Base-by-base conservation (phyloP, 768 basidiomycete genomes). In the Psilocybe sp. region DNA sequence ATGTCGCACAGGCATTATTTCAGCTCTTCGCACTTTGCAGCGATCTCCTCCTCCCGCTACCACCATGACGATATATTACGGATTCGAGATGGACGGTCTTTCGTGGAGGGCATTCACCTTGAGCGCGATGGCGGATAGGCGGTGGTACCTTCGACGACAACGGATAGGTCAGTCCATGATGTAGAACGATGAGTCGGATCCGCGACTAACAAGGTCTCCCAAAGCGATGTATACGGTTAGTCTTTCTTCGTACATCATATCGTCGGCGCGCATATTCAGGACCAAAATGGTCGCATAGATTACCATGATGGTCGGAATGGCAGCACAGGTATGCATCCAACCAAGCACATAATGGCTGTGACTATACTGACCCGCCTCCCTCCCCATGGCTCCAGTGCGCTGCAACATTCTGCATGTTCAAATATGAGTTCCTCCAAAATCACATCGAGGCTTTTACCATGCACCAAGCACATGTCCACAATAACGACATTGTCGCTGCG, bases 391-490 rank as follows among this genome's bases (percentile, higher is more conserved):
- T 28, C 4, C 37, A 62, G 63, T 64, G 64, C 46, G 61, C 63
- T 5, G 69, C 69, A 3, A 69, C 68, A 16, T 71, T 66, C 51
- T 67, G 68, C 31, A 59, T 70, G 37, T 60, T 63, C 50, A 73
- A 73, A 52, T 71, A 72, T 56, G 56, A 64, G 47, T 54, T 53
- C 38, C 64, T 63, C 13, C 62, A 65, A 44, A 50, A 47, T 19
- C 59, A 69, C 54, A 65, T 71, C 52, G 51, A 63, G 18, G 46
- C 49, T 1, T 45, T 53, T 39, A 59, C 58, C 41, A 45, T 44
- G 13, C 49, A 58, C 35, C 49, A 49, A 1, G 68, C 65, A 12
- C 47, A 58, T 4, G 64, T 71, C 4, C 60, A 68, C 54, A 65
- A 69, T 40, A 61, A 64, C 47, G 66, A 66, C 50, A 53, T 72